phyloP scores from a whole-genome alignment of 23 red algal species.

The Gracilaria domingensis region DNA sequence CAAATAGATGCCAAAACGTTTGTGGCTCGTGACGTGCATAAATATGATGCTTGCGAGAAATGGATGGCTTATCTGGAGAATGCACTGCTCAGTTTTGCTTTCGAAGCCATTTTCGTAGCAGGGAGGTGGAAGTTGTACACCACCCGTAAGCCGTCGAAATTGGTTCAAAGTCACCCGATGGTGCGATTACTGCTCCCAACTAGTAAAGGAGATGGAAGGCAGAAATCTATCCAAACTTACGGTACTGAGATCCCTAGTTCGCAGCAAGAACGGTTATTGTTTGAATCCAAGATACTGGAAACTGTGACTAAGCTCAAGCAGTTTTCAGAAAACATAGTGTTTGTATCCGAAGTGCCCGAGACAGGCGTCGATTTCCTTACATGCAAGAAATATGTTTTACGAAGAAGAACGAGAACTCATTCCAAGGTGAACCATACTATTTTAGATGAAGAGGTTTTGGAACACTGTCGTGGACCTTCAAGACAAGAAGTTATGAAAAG shows the following conservation, averaged over 20 bases:
- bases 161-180: background rate
- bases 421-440: background rate
- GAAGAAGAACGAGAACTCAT: background rate
- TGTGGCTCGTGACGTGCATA: background rate
- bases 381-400: conserved; percentile 3
- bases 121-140: background rate
- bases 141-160: background rate
- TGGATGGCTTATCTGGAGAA: background rate
- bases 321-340: background rate
- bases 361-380: background rate
- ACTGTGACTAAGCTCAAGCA: background rate
- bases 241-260: background rate
- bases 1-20: background rate
- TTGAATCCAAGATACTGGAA: background rate
- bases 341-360: background rate
- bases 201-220: background rate
- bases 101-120: background rate
- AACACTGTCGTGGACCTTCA: too few relatives aligned
- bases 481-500: background rate
- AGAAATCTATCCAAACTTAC: background rate
- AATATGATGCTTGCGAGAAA: background rate
- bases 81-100: background rate
- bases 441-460: background rate
- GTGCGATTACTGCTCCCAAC: background rate
- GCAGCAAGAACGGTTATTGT: background rate